These are phyloP conservation scores for Obba rivulosa DNA, from an alignment of 768 basidiomycete genomes.

Conservation along the genomic window DNA sequence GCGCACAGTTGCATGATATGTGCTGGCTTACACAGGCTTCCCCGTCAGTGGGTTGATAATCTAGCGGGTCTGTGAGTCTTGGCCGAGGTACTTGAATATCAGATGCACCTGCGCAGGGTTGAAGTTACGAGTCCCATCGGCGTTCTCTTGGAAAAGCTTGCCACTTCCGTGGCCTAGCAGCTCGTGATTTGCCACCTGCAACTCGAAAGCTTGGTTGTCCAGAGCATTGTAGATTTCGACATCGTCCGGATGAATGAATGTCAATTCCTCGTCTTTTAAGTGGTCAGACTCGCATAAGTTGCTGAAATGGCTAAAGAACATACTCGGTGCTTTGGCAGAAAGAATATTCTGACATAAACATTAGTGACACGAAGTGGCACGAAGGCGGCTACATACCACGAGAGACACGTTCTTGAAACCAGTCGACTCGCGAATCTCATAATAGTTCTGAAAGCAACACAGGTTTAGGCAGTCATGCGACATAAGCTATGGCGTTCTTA, in stretches of 20 bases:
- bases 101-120: constrained; percentile 52
- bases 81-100: background rate
- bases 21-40: constrained; percentile 57
- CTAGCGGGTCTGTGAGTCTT: constrained; percentile 29
- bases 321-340: constrained; percentile 82
- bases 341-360: constrained; percentile 58
- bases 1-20: background rate
- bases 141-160: constrained; percentile 73
- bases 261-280: constrained; percentile 63
- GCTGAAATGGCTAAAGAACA: too few relatives aligned
- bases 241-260: constrained; percentile 81
- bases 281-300: background rate
- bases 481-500: constrained; percentile 24
- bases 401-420: constrained; percentile 92
- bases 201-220: constrained; percentile 75
- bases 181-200: constrained; percentile 90
- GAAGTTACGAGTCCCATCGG: constrained; percentile 78
- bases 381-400: constrained; percentile 39
- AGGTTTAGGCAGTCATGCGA: background rate
- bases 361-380: background rate
- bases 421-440: constrained; percentile 71
- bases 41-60: constrained; percentile 80
- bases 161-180: constrained; percentile 83
- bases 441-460: constrained; percentile 54
- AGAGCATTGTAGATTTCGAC: constrained; percentile 67